Evolutionary conservation across 371 early-diverging fungal genomes (phyloP).

Genomic region (Saksenaea vasiformis): DNA sequence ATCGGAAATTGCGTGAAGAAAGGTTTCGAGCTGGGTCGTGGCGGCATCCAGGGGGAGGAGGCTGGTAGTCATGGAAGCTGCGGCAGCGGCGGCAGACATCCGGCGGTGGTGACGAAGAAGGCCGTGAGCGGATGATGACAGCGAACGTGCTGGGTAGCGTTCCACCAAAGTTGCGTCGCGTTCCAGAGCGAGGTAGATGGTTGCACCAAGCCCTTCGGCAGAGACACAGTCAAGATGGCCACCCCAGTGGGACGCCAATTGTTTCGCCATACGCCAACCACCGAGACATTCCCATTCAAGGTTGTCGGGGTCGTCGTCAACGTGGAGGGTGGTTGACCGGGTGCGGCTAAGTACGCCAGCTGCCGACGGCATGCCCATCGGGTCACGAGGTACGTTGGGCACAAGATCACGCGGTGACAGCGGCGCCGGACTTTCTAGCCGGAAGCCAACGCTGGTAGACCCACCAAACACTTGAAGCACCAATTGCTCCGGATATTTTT

Average conservation of each 20-base stretch:
- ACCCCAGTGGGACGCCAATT: slow-evolving; percentile 70
- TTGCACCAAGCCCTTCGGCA: slow-evolving; percentile 77
- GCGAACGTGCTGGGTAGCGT: slow-evolving; percentile 42
- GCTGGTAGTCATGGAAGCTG: slow-evolving; percentile 5
- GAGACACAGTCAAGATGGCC: slow-evolving; percentile 72
- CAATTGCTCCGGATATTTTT: slow-evolving; percentile 34
- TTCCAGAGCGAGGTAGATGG: slow-evolving; percentile 71
- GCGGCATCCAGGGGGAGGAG: slow-evolving; percentile 26
- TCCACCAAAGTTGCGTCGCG: slow-evolving; percentile 55
- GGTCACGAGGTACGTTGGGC: slow-evolving; percentile 38
- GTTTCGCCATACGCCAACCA: slow-evolving; percentile 38
- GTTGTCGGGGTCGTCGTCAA: slow-evolving; percentile 20
- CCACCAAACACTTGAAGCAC: slow-evolving; percentile 39
- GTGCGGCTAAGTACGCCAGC: slow-evolving; percentile 53
- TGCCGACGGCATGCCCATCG: slow-evolving; percentile 43
- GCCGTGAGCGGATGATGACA: slow-evolving; percentile 27
- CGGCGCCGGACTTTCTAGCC: slow-evolving; percentile 27
- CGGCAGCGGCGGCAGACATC: slow-evolving; percentile 25
- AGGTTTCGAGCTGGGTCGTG: slow-evolving; percentile 32
- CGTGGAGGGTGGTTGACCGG: slow-evolving; percentile 44
- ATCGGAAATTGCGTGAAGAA: slow-evolving; percentile 37
- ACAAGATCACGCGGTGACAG: slow-evolving; percentile 25
- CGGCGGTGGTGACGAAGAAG: slow-evolving; percentile 40
- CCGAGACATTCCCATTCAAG: slow-evolving; percentile 27
- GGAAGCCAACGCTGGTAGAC: slow-evolving; percentile 41